Evolutionary conservation across 106 monocot species (phyloP).

Genomic region (Gastrodia elata): DNA sequence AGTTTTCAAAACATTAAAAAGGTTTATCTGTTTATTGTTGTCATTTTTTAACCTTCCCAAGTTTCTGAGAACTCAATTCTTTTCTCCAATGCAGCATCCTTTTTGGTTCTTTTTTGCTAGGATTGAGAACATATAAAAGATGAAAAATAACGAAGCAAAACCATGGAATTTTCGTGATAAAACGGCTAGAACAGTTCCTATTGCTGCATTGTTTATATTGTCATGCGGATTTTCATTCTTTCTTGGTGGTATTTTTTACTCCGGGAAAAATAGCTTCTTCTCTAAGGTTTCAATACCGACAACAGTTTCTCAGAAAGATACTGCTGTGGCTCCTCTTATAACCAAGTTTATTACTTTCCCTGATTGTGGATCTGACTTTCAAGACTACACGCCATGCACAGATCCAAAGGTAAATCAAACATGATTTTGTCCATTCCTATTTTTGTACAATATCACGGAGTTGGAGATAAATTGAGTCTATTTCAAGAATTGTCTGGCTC

Average conservation of each 20-base stretch:
- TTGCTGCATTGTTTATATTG: conserved; percentile 45
- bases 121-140: conserved; percentile 16
- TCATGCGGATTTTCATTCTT: conserved; percentile 78
- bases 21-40: not conserved
- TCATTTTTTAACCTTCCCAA: not conserved
- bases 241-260: conserved; percentile 63
- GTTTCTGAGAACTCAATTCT: not conserved
- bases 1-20: not conserved
- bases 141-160: conserved; percentile 63
- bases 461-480: not conserved
- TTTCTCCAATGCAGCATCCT: not conserved
- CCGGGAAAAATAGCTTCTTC: conserved; percentile 38
- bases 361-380: conserved; percentile 58
- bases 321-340: conserved; percentile 23
- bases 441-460: not conserved
- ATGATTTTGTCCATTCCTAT: not conserved
- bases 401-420: conserved; percentile 65
- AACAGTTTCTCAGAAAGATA: conserved; percentile 19
- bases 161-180: conserved; percentile 23
- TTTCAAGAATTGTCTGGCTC: not conserved
- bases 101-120: not conserved
- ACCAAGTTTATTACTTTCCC: conserved; percentile 38
- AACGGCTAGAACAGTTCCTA: conserved; percentile 34
- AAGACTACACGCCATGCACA: conserved; percentile 98
- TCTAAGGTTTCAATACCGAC: conserved; percentile 17